Evolutionary conservation across 2,329 filamentous ascomycete species (phyloP).

Genomic region (Tetracladium maxilliforme): DNA sequence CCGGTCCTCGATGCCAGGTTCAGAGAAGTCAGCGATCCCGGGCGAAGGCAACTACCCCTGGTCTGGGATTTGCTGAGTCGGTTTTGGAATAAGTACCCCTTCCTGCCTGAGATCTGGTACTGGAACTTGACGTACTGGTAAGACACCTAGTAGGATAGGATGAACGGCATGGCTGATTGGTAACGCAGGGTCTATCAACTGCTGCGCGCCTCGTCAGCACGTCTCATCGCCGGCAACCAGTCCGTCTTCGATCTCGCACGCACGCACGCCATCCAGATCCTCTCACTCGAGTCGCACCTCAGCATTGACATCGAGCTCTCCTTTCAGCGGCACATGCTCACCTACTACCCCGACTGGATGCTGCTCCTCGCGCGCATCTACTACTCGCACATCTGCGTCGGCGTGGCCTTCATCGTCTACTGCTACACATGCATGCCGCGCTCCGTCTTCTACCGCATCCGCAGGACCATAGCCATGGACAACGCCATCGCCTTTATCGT

Average conservation of each 20-base stretch:
- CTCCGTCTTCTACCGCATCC: slow-evolving; percentile 21
- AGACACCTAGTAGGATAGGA: too few relatives aligned
- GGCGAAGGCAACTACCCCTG: too few relatives aligned
- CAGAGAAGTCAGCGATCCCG: too few relatives aligned
- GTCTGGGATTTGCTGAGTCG: too few relatives aligned
- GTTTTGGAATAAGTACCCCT: too few relatives aligned
- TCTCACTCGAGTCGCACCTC: slow-evolving; percentile 19
- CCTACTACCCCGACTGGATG: slow-evolving; percentile 19
- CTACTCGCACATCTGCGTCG: slow-evolving; percentile 28
- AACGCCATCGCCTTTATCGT: slow-evolving; percentile 32
- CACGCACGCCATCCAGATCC: slow-evolving; percentile 23
- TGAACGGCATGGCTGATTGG: too few relatives aligned
- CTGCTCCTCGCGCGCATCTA: slow-evolving; percentile 24
- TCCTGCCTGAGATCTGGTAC: too few relatives aligned
- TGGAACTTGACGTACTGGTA: too few relatives aligned
- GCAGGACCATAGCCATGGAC: slow-evolving; percentile 30
- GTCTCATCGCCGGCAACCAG: slow-evolving; percentile 21
- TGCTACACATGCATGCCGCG: slow-evolving; percentile 27
- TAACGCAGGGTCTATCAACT: slow-evolving; percentile 28
- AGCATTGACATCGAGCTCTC: slow-evolving; percentile 22
- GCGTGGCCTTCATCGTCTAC: slow-evolving; percentile 29
- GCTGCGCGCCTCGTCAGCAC: slow-evolving; percentile 24
- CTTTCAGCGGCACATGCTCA: slow-evolving; percentile 23
- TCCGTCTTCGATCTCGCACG: slow-evolving; percentile 20
- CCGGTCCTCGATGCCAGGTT: too few relatives aligned